Base-by-base conservation (phyloP, 73 alveolate genomes). In the Tetrahymena malaccensis region DNA sequence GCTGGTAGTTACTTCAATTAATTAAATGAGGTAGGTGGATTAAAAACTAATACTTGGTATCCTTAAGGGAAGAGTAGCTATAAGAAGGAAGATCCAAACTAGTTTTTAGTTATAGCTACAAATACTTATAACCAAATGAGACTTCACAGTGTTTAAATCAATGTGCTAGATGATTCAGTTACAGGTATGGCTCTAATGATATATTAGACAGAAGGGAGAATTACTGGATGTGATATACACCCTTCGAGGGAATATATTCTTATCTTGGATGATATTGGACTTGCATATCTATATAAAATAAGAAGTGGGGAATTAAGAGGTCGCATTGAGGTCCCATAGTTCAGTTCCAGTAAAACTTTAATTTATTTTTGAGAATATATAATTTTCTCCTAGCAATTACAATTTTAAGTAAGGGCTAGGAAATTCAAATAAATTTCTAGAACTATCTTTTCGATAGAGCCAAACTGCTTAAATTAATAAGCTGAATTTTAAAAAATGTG, bases 251-350 rank as follows among this genome's bases (percentile, higher is more conserved):
- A 97, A 27, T 97, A 97, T 94, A 43, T 97, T n/a, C 85, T 97
- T 25, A 96, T 95, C 5, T 85, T 96, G 13, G 43, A 94, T 50
- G 96, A 93, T 93, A 44, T 93, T 50, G 98, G 98, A 0, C 44
- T 96, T 70, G 58, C 94, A 35, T 97, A 93, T 55, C 55, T 96
- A 0, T 97, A 85, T 96, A 97, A 96, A 93, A 89, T 97, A 27
- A 97, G 96, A 55, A 97, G 97, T 34, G 98, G 98, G n/a, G 98
- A 97, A 55, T 43, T 97, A 13, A 96, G 98, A 96, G 98, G 98
- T 17, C 96, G 96, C 25, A 95, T 97, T 0, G 84, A 93, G 56
- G 94, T 96, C 0, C 98, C 98, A 5, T 70, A 70, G 89, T 93
- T 96, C 31, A 94, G 97, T 34, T 96, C 97, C n/a, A 94, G 96